Evolutionary conservation across 108 stramenopile species (phyloP).

Genomic region (Skeletonema potamos): DNA sequence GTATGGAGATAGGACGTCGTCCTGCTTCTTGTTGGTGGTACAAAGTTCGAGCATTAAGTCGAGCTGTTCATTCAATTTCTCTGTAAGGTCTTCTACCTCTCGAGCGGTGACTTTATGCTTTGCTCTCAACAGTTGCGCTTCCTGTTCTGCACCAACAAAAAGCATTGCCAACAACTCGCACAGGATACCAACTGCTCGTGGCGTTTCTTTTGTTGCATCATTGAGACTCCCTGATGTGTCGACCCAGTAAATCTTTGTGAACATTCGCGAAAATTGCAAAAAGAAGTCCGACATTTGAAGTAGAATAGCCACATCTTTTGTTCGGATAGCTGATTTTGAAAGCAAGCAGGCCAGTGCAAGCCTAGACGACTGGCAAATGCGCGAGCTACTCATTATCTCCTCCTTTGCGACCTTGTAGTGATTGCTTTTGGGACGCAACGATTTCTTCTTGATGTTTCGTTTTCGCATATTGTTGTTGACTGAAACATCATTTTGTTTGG

Average conservation of each 20-base stretch:
- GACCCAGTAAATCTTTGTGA: background rate
- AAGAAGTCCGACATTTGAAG: constrained; percentile 18
- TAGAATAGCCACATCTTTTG: constrained; percentile 17
- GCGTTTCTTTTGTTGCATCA: background rate
- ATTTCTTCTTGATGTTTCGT: background rate
- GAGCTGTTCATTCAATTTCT: background rate
- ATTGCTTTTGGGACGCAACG: constrained; percentile 7
- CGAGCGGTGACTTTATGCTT: background rate
- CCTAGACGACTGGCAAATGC: constrained; percentile 31
- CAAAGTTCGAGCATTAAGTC: background rate
- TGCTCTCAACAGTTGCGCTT: background rate
- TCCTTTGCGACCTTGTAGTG: constrained; percentile 1
- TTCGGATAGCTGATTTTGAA: constrained; percentile 11
- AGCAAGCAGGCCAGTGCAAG: constrained; percentile 37
- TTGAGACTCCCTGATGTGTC: background rate
- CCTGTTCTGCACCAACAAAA: background rate
- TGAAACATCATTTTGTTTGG: background rate
- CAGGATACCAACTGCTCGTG: background rate
- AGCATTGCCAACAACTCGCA: background rate
- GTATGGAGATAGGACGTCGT: background rate
- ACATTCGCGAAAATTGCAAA: constrained; percentile 18
- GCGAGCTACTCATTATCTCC: background rate
- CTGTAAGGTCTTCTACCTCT: background rate
- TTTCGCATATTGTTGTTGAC: background rate
- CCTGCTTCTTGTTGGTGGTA: background rate